A percentile compares a stretch with the other conserved stretches of the same genome.
Conservation (phyloP, 805 yeast species). For the Nakazawaea populi region DNA sequence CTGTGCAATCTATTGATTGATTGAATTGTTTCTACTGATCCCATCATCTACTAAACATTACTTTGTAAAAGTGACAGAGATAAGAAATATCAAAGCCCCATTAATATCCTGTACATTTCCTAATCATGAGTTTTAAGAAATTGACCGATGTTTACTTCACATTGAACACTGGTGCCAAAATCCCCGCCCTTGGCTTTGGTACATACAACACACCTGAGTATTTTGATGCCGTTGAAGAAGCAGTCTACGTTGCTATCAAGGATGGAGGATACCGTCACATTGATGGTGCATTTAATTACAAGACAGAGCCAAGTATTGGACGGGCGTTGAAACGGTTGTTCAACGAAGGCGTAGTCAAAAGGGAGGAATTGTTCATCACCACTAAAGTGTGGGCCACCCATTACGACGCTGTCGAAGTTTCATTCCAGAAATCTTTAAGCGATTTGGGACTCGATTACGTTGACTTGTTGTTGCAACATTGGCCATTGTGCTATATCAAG, state of each 20-base stretch:
- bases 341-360: constrained; percentile 36
- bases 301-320: constrained; percentile 36
- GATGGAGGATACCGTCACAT: constrained; percentile 41
- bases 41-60: too few relatives aligned
- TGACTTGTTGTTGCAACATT: constrained; percentile 40
- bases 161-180: constrained; percentile 18
- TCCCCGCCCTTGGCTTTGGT: constrained; percentile 22
- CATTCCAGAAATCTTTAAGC: constrained; percentile 29
- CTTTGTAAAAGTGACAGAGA: too few relatives aligned
- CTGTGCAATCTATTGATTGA: too few relatives aligned
- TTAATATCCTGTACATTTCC: too few relatives aligned
- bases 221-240: constrained; percentile 33
- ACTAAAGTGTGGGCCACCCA: constrained; percentile 49
- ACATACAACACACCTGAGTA: constrained; percentile 28
- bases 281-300: constrained; percentile 47
- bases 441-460: constrained; percentile 34
- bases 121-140: neutral
- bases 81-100: too few relatives aligned
- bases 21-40: too few relatives aligned
- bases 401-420: constrained; percentile 26
- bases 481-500: constrained; percentile 35
- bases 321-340: constrained; percentile 41
- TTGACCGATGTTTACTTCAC: constrained; percentile 14
- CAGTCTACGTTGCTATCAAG: constrained; percentile 51
- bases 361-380: constrained; percentile 60